These are phyloP conservation scores for Hippophae tibetana DNA, from an alignment of 306 rosid species.

Conservation along the genomic window DNA sequence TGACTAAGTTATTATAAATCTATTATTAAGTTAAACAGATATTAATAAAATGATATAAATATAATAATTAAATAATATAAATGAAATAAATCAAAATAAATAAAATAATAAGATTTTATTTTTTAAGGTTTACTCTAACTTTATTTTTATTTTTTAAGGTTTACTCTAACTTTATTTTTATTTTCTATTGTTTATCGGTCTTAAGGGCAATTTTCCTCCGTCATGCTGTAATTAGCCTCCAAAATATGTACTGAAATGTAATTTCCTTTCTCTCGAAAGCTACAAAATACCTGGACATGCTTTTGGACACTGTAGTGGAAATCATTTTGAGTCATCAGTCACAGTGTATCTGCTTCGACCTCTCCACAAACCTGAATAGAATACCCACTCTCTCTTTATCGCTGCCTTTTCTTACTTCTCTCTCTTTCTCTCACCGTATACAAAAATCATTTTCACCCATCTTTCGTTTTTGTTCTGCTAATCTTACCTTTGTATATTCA, in stretches of 20 bases:
- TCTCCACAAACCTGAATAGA: conserved; percentile 21
- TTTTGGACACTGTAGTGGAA: conserved; percentile 33
- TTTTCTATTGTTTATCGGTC: too few relatives aligned
- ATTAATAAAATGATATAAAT: too few relatives aligned
- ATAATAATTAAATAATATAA: too few relatives aligned
- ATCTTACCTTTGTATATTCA: conserved; percentile 18
- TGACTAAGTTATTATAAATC: too few relatives aligned
- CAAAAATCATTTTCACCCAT: conserved; percentile 23
- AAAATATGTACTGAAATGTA: conserved; percentile 25
- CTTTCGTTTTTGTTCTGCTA: conserved; percentile 21
- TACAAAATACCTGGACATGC: conserved; percentile 56
- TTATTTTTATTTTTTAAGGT: too few relatives aligned
- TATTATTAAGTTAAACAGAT: too few relatives aligned
- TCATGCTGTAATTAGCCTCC: conserved; percentile 22
- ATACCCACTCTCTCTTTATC: not conserved
- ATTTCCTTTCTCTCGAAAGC: conserved; percentile 32
- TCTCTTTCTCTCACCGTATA: conserved; percentile 17
- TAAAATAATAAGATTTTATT: too few relatives aligned
- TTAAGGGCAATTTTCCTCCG: not conserved
- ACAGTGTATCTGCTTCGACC: conserved; percentile 40
- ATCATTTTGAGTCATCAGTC: conserved; percentile 45
- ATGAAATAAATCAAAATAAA: too few relatives aligned
- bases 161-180: too few relatives aligned
- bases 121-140: too few relatives aligned
- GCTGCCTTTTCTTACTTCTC: not conserved